Evolutionary conservation across 208 protist species (phyloP).

Genomic region (Strigomonas culicis): DNA sequence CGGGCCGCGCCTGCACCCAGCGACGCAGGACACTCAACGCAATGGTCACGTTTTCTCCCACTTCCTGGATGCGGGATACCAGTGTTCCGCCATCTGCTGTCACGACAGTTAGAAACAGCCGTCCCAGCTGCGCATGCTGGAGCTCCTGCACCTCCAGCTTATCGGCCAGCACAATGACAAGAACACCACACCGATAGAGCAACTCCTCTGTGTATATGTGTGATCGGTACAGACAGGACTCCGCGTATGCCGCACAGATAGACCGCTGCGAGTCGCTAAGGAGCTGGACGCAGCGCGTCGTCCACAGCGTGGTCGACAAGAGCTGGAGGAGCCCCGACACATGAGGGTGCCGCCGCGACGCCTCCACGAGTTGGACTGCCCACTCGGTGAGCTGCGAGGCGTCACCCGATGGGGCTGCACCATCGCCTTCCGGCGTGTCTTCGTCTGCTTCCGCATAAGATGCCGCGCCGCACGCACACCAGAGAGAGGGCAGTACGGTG

Average conservation of each 20-base stretch:
- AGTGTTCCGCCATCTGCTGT: neutral
- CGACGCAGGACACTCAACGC: neutral
- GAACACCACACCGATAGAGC: conserved; percentile 36
- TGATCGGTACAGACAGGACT: conserved; percentile 14
- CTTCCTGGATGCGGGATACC: neutral
- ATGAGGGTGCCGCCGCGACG: conserved; percentile 16
- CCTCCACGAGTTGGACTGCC: conserved; percentile 3
- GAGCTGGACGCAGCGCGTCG: neutral
- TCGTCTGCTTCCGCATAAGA: neutral
- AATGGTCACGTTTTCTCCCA: neutral
- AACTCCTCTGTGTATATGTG: conserved; percentile 33
- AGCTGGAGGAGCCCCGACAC: conserved; percentile 43
- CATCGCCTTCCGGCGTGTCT: neutral
- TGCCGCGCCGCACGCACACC: conserved; percentile 5
- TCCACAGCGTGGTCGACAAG: conserved; percentile 27
- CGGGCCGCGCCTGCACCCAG: neutral
- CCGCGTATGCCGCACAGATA: conserved; percentile 2
- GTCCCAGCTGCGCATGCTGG: neutral
- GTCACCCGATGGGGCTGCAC: neutral
- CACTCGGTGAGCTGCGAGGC: conserved; percentile 2
- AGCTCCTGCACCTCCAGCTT: neutral
- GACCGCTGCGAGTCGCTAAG: neutral
- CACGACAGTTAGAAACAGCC: neutral
- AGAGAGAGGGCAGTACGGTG: neutral
- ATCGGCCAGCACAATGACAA: conserved; percentile 17